Evolutionary conservation across 2,329 filamentous ascomycete genomes (phyloP).

Genomic region (Ophiostoma perfectum): DNA sequence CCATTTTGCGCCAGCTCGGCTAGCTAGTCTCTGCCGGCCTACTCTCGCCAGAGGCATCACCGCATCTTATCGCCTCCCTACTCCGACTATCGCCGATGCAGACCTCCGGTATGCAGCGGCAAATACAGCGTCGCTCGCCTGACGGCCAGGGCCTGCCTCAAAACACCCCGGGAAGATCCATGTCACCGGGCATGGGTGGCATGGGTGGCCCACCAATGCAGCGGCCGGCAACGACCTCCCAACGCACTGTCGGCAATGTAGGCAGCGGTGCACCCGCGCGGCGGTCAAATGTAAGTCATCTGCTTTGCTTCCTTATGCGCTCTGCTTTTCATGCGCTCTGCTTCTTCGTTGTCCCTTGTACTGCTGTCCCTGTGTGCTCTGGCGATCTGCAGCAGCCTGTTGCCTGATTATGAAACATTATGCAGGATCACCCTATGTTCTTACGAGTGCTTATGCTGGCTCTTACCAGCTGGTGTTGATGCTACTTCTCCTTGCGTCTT

Average conservation of each 20-base stretch:
- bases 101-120: constrained; percentile 48
- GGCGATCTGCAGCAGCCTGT: background rate
- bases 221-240: constrained; percentile 58
- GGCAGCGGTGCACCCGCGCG: constrained; percentile 38
- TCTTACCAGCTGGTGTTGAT: too few relatives aligned
- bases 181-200: constrained; percentile 53
- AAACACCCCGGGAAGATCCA: constrained; percentile 50
- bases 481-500: background rate
- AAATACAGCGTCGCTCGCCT: constrained; percentile 58
- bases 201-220: constrained; percentile 40
- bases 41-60: background rate
- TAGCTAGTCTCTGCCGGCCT: background rate
- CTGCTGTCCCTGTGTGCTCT: background rate
- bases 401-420: background rate
- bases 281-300: constrained; percentile 52
- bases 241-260: constrained; percentile 43
- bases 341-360: background rate
- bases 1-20: background rate
- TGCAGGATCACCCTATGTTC: too few relatives aligned
- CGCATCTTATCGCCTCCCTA: background rate
- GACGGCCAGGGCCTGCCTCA: constrained; percentile 54
- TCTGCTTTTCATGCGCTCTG: background rate
- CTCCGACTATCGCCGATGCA: constrained; percentile 40
- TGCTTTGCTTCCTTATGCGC: background rate
- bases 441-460: too few relatives aligned